Evolutionary conservation across 345 rosid genomes (phyloP).

Genomic region (Hibiscus trionum): DNA sequence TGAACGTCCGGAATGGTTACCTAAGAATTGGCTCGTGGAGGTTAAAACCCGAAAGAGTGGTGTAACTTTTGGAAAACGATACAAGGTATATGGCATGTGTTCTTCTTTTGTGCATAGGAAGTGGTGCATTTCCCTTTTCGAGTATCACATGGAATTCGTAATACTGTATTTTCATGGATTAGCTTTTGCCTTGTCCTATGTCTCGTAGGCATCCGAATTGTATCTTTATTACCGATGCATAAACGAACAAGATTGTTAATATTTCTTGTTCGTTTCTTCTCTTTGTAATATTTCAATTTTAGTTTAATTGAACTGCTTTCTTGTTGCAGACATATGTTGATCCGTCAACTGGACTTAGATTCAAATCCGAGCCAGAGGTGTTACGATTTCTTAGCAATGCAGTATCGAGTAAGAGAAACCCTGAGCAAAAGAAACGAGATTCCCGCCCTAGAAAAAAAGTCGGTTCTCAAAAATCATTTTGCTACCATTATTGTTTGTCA

Average conservation of each 20-base stretch:
- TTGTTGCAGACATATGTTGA: conserved; percentile 31
- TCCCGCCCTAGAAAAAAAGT: conserved; percentile 14
- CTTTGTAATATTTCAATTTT: background rate
- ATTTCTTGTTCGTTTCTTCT: background rate
- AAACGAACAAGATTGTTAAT: background rate
- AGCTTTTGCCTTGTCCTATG: conserved; percentile 5
- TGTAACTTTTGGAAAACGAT: conserved; percentile 13
- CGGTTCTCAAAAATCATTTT: conserved; percentile 13
- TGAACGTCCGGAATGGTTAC: conserved; percentile 35
- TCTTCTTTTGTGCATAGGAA: background rate
- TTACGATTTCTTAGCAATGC: conserved; percentile 21
- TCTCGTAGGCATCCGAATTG: background rate
- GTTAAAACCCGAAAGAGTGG: conserved; percentile 20
- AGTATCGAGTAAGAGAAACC: conserved; percentile 3
- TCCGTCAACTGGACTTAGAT: conserved; percentile 25
- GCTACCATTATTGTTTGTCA: background rate
- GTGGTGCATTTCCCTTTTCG: background rate
- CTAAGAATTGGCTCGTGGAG: conserved; percentile 32
- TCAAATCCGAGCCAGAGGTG: conserved; percentile 35
- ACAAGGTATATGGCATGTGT: conserved; percentile 26
- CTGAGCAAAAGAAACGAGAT: conserved; percentile 12
- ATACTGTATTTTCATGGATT: background rate
- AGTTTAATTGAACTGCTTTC: background rate
- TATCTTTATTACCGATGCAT: background rate
- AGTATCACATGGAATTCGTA: background rate